Evolutionary conservation across 179 eudicot genomes (phyloP), one percentile per base, ranked within the genome.

Genomic region (Drosera spatulata): DNA sequence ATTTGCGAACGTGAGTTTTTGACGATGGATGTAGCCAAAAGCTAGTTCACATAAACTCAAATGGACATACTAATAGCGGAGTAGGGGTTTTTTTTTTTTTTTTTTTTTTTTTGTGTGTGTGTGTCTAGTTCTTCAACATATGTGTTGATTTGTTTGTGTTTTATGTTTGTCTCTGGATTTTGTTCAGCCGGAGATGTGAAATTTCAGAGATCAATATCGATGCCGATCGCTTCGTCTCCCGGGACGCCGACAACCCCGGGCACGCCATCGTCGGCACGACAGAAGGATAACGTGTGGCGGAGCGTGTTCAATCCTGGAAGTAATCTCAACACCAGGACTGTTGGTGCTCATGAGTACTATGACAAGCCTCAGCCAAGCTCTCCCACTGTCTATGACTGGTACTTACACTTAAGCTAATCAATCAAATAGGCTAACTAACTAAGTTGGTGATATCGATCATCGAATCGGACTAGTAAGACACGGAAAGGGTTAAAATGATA

Each of bases 321-420:
- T 68, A 88, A 91, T 74, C 64, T 76, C 0, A 85, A 86, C 61
- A 83, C 84, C 13, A 82, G 60, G 72, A 56, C 53, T n/a, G 58
- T 88, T 41, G 97, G 97, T 2, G 70, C 82, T 53, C 73, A 83
- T 3, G 33, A 22, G 33, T 54, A 72, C 72, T 91, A 78, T 56
- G 96, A 88, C 71, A 88, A 85, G 67, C 87, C 93, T 15, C 62
- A 1, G 77, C 12, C 65, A 70, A 69, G 83, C 60, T 78, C 96
- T 60, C 91, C 94, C 50, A 88, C 96, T 59, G 86, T 82, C 50
- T 88, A 91, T 71, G 96, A 91, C 79, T 91, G 97, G 97, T 91
- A 79, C 33, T 22, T 22, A 22, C 33, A 22, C 33, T 22, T 22
- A 22, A 0, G 33, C 33, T 22, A 22, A 22, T 22, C 33, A 22